Evolutionary conservation across 352 stramenopile genomes (phyloP).

Genomic region (Thraustotheca clavata): DNA sequence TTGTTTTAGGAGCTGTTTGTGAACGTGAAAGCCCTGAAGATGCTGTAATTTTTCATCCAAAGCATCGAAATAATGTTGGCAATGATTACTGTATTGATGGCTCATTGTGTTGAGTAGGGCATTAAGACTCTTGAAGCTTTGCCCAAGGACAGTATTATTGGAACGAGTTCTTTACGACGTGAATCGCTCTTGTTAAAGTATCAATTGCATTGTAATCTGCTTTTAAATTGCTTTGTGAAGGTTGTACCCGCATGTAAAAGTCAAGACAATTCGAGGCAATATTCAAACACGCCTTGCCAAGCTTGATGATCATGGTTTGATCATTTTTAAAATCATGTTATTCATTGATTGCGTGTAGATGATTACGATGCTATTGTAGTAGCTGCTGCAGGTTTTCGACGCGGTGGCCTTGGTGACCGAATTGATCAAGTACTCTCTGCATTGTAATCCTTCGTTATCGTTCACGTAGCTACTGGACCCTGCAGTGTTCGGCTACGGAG

Average conservation of each 20-base stretch:
- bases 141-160: conserved; percentile 59
- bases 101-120: conserved; percentile 22
- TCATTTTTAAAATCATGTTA: background rate
- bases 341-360: conserved; percentile 22
- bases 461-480: conserved; percentile 40
- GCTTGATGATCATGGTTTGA: conserved; percentile 48
- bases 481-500: conserved; percentile 69
- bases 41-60: conserved; percentile 55
- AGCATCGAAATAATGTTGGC: conserved; percentile 53
- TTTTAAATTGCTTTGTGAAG: conserved; percentile 22
- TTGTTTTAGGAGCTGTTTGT: conserved; percentile 73
- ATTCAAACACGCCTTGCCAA: conserved; percentile 83
- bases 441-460: background rate
- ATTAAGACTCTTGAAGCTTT: conserved; percentile 44
- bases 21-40: conserved; percentile 80
- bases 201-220: background rate
- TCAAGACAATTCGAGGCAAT: conserved; percentile 83
- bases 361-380: conserved; percentile 85
- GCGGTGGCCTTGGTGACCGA: conserved; percentile 51
- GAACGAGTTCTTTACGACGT: conserved; percentile 74
- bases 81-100: background rate
- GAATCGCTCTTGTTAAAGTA: conserved; percentile 55
- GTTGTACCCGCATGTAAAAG: conserved; percentile 58
- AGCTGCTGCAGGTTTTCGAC: conserved; percentile 71
- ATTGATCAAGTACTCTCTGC: conserved; percentile 46